These are phyloP conservation scores for Keqinozyma sinolaborantium DNA, from an alignment of 1,139 yeast genomes.

Conservation along the genomic window DNA sequence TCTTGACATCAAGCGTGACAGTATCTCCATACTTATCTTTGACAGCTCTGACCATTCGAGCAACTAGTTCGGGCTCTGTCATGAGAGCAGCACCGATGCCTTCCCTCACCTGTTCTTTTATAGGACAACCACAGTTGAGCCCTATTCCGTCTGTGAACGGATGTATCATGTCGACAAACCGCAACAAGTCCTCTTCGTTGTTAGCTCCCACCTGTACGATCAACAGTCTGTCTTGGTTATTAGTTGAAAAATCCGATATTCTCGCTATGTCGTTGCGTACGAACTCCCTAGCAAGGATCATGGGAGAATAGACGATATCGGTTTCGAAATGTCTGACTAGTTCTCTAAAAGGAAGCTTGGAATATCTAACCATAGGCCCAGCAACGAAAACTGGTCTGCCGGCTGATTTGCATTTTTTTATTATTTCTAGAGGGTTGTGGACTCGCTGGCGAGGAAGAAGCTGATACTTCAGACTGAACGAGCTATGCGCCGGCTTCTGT, in stretches of 20 bases:
- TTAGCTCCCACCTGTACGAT: constrained; percentile 92
- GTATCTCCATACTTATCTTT: constrained; percentile 66
- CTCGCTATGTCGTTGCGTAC: constrained; percentile 83
- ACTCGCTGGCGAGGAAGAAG: too few relatives aligned
- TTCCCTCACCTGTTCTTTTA: constrained; percentile 88
- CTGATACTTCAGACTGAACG: too few relatives aligned
- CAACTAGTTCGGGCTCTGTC: constrained; percentile 76
- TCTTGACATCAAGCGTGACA: constrained; percentile 84
- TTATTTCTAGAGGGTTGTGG: constrained; percentile 13
- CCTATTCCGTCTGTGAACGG: constrained; percentile 95
- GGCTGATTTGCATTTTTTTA: constrained; percentile 16
- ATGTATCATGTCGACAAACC: constrained; percentile 84
- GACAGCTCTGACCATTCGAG: constrained; percentile 80
- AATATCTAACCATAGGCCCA: constrained; percentile 97
- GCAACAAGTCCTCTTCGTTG: constrained; percentile 75
- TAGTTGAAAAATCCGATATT: constrained; percentile 80
- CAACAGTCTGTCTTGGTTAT: constrained; percentile 61
- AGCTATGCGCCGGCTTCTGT: too few relatives aligned
- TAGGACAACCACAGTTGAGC: constrained; percentile 96
- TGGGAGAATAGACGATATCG: constrained; percentile 90
- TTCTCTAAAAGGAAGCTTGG: constrained; percentile 88
- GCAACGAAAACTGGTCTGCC: constrained; percentile 72
- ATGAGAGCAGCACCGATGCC: constrained; percentile 97
- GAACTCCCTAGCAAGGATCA: constrained; percentile 94
- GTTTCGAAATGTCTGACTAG: constrained; percentile 68